phyloP scores from a whole-genome alignment of 768 basidiomycete species.

The Hypholoma sublateritium region DNA sequence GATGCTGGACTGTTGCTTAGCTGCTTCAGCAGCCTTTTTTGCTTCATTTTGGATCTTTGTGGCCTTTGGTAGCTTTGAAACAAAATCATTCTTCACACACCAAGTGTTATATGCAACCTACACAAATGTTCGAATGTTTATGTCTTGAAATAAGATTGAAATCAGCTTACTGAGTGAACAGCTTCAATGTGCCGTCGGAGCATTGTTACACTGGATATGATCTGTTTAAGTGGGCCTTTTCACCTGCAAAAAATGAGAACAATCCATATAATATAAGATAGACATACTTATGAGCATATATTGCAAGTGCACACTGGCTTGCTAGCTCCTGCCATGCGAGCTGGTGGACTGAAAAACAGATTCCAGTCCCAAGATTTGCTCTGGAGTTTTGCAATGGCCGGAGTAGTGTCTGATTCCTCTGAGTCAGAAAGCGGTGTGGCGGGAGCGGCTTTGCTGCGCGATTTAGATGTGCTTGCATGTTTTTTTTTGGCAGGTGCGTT shows the following conservation, averaged over 20 bases:
- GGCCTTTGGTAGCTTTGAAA: not conserved
- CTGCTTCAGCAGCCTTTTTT: not conserved
- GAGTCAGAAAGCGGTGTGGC: too few relatives aligned
- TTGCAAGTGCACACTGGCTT: not conserved
- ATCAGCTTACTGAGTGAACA: not conserved
- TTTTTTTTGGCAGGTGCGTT: not conserved
- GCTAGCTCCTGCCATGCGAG: not conserved
- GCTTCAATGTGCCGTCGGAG: not conserved
- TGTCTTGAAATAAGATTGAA: not conserved
- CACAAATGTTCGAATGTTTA: not conserved
- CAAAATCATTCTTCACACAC: not conserved
- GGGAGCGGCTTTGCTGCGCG: too few relatives aligned
- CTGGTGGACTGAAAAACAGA: too few relatives aligned
- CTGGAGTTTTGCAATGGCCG: too few relatives aligned
- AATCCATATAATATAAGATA: too few relatives aligned
- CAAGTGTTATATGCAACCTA: not conserved
- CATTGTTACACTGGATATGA: not conserved
- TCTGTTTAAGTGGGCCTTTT: not conserved
- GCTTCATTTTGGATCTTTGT: not conserved
- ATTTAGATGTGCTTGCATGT: too few relatives aligned
- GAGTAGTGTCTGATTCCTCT: too few relatives aligned
- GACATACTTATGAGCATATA: not conserved
- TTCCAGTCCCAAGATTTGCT: too few relatives aligned
- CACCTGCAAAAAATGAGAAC: not conserved
- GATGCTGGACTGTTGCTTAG: not conserved